Conservation (phyloP, 768 basidiomycete genomes). For the Krasilnikovozyma curviuscula region DNA sequence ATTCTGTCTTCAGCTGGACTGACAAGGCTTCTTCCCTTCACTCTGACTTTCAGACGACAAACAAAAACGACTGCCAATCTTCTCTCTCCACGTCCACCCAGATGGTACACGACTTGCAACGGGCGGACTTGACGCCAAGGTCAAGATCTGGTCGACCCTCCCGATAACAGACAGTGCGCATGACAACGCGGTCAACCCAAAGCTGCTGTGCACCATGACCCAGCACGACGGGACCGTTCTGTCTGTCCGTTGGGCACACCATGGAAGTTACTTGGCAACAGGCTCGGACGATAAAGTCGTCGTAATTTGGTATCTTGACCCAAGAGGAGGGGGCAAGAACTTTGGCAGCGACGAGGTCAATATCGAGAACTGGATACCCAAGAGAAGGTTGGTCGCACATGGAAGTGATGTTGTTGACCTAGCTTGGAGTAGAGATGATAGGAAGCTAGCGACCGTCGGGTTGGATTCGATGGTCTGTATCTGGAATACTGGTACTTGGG, state of each 20-base stretch:
- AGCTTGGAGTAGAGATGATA: constrained; percentile 84
- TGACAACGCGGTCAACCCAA: constrained; percentile 53
- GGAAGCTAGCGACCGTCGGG: constrained; percentile 81
- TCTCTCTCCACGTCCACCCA: constrained; percentile 82
- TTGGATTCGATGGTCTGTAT: constrained; percentile 77
- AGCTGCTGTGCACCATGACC: constrained; percentile 69
- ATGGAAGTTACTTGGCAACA: constrained; percentile 81
- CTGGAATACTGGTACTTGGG: constrained; percentile 83
- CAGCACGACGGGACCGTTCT: constrained; percentile 87
- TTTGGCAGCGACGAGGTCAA: constrained; percentile 94
- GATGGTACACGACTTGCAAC: constrained; percentile 95
- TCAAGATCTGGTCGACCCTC: constrained; percentile 92
- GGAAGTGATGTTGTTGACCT: constrained; percentile 90
- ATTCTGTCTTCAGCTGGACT: constrained; percentile 2
- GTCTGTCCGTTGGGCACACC: constrained; percentile 80
- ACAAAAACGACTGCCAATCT: constrained; percentile 70
- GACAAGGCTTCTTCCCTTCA: no score
- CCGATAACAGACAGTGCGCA: constrained; percentile 64
- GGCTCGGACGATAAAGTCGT: constrained; percentile 91
- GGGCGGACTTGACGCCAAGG: constrained; percentile 83
- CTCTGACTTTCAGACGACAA: constrained; percentile 27
- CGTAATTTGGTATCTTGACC: constrained; percentile 41
- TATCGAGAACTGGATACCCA: constrained; percentile 88
- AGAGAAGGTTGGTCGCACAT: constrained; percentile 79
- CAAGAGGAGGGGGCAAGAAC: constrained; percentile 60